Percentiles rank a stretch among this genome's conserved stretches.
phyloP scores from a whole-genome alignment of 2,329 filamentous ascomycete species.

The Calycina marina region DNA sequence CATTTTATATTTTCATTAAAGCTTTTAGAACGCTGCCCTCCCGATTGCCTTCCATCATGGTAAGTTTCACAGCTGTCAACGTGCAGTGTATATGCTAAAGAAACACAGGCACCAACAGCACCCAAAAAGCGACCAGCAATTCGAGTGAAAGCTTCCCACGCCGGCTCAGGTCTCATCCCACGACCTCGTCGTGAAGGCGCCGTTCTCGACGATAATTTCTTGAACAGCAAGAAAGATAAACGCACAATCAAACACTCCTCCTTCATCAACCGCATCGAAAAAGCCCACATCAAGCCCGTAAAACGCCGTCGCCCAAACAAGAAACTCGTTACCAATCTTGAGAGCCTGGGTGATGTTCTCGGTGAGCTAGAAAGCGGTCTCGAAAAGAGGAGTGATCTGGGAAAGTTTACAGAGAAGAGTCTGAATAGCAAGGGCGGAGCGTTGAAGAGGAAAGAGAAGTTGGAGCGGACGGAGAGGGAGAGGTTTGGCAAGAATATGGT shows the following conservation, averaged over 20 bases:
- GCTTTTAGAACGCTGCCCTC: no score
- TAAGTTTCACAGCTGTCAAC: no score
- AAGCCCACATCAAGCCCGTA: slow-evolving; percentile 37
- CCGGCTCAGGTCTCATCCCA: slow-evolving; percentile 27
- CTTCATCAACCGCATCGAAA: slow-evolving; percentile 64
- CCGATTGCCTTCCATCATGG: no score
- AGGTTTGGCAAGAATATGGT: slow-evolving; percentile 76
- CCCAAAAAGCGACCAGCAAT: slow-evolving; percentile 40
- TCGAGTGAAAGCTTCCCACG: slow-evolving; percentile 38
- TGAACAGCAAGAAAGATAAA: slow-evolving; percentile 70
- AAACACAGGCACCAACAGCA: slow-evolving; percentile 28
- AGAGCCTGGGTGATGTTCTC: slow-evolving; percentile 66
- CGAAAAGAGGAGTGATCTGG: slow-evolving; percentile 30
- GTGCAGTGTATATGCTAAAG: no score
- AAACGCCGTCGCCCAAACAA: slow-evolving; percentile 57
- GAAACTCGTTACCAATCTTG: slow-evolving; percentile 64
- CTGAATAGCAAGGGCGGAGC: slow-evolving; percentile 64
- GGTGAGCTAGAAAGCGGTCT: slow-evolving; percentile 35
- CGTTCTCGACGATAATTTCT: slow-evolving; percentile 41
- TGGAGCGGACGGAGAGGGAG: slow-evolving; percentile 70
- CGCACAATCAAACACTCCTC: slow-evolving; percentile 65
- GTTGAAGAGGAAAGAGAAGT: slow-evolving; percentile 65
- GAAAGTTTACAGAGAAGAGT: slow-evolving; percentile 59
- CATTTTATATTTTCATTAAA: not conserved
- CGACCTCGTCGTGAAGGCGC: slow-evolving; percentile 30